phyloP scores from a whole-genome alignment of 2,329 filamentous ascomycete species.

The Moelleriella libera region DNA sequence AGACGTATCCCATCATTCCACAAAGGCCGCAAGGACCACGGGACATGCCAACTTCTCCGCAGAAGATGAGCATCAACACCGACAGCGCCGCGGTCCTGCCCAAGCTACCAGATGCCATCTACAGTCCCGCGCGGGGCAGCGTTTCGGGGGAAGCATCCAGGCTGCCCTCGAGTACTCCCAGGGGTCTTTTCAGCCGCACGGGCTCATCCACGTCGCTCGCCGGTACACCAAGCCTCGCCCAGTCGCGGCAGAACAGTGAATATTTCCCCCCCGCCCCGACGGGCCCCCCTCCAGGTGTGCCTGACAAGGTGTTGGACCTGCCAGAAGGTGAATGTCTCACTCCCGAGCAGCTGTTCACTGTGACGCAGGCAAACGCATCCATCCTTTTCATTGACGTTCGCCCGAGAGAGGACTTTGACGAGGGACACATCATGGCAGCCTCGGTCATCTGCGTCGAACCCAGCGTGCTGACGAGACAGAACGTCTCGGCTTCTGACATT shows the following conservation, averaged over 20 bases:
- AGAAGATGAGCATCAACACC: slow-evolving; percentile 30
- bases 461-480: slow-evolving; percentile 52
- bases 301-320: slow-evolving; percentile 28
- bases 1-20: slow-evolving; percentile 30
- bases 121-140: slow-evolving; percentile 63
- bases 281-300: slow-evolving; percentile 17
- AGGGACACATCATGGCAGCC: slow-evolving; percentile 75
- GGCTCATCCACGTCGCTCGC: slow-evolving; percentile 32
- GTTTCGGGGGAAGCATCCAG: slow-evolving; percentile 50
- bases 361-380: slow-evolving; percentile 43
- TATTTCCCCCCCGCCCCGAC: slow-evolving; percentile 16
- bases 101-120: slow-evolving; percentile 60
- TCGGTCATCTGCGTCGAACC: slow-evolving; percentile 86
- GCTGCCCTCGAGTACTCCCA: slow-evolving; percentile 49
- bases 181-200: slow-evolving; percentile 47
- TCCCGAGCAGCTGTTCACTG: slow-evolving; percentile 55
- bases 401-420: slow-evolving; percentile 64
- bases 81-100: slow-evolving; percentile 44
- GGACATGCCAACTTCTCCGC: slow-evolving; percentile 30
- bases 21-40: slow-evolving; percentile 30
- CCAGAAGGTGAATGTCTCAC: slow-evolving; percentile 45
- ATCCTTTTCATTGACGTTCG: slow-evolving; percentile 81
- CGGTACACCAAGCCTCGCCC: slow-evolving; percentile 13
- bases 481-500: slow-evolving; percentile 47
- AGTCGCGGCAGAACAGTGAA: slow-evolving; percentile 15